Evolutionary conservation across 805 yeast species (phyloP), one percentile per base, ranked within the genome.

Genomic region (Starmerella floris): DNA sequence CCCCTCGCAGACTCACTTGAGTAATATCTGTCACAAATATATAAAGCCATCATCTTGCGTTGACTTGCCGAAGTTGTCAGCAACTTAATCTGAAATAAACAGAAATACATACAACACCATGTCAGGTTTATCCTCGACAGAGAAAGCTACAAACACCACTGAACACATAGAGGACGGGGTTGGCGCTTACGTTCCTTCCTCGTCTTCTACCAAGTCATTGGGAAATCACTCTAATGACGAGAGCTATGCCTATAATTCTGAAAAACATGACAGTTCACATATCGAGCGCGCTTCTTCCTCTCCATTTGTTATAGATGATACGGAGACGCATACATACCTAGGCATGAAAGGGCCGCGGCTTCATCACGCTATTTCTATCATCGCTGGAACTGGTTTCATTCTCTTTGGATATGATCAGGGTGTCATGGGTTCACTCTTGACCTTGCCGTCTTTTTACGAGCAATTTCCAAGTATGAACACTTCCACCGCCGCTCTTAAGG

Each of bases 401-500:
- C 67, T 79, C 41, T 79, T 80, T 54, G 88, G 88, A 44, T 80
- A 78, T 53, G 84, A 80, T 56, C 88, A 80, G 59, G 88, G 88
- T 57, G 71, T 80, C 39, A 79, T 79, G 84, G 51, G 51, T 6
- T 48, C 51, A 2, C 33, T 48, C 13, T 40, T 48, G 21, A 48
- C 51, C 16, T 42, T 48, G 2, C 51, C 51, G 4, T 16, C 51
- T 4, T 48, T 48, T 32, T 45, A 42, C 17, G 69, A 41, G 13
- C 44, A 42, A 31, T 47, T 50, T 36, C 45, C 46, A n/a, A 39
- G 41, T 17, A 50, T 47, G 48, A 41, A 46, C 42, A 46, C 50
- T 2, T 17, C 31, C 10, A 47, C 48, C 2, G 21, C 41, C 2
- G 39, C 30, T 2, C 30, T 22, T 6, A 43, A 44, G 37, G 17